phyloP scores from a whole-genome alignment of 2,329 filamentous ascomycete genomes.

The Penicillium thymicola region DNA sequence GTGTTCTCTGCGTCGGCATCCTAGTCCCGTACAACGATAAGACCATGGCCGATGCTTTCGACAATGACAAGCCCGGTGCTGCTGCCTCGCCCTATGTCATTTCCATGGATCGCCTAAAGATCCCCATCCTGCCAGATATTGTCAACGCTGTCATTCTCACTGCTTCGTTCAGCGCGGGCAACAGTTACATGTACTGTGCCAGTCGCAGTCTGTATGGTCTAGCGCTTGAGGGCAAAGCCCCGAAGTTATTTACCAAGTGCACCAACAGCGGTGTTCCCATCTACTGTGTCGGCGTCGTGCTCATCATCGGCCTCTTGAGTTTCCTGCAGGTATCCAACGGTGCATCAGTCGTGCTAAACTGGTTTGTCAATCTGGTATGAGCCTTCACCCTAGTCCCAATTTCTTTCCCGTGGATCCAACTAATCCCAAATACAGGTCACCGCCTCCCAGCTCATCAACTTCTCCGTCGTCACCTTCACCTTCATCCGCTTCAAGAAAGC shows the following conservation, averaged over 20 bases:
- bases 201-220: conserved; percentile 67
- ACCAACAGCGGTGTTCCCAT: conserved; percentile 67
- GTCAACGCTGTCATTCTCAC: conserved; percentile 71
- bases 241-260: conserved; percentile 62
- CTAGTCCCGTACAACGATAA: conserved; percentile 67
- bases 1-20: conserved; percentile 69
- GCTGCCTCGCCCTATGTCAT: conserved; percentile 68
- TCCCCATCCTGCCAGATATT: conserved; percentile 63
- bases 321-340: conserved; percentile 69
- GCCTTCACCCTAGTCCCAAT: not conserved
- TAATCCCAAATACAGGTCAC: conserved; percentile 49
- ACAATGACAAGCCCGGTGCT: conserved; percentile 59
- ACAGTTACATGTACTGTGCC: conserved; percentile 66
- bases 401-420: not conserved
- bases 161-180: conserved; percentile 66
- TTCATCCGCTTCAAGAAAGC: conserved; percentile 72
- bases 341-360: conserved; percentile 65
- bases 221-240: conserved; percentile 66
- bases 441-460: conserved; percentile 72
- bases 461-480: conserved; percentile 64
- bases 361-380: conserved; percentile 64
- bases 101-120: conserved; percentile 65
- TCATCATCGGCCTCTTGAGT: conserved; percentile 66
- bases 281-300: conserved; percentile 65
- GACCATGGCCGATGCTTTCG: conserved; percentile 60